Evolutionary conservation across 179 eudicot species (phyloP).

Genomic region (Actinidia arguta): DNA sequence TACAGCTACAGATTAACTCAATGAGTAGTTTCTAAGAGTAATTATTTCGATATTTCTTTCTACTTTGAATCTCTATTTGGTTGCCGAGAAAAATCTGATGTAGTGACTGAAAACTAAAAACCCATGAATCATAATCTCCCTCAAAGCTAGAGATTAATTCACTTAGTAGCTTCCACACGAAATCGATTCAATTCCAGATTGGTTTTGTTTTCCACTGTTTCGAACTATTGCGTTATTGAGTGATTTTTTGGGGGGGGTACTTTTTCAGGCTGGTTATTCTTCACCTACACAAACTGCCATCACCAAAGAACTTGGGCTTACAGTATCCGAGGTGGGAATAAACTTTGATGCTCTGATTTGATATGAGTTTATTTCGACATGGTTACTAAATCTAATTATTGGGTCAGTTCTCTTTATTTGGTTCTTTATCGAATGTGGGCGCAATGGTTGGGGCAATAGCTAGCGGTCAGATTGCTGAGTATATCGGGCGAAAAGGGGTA

Average conservation of each 20-base stretch:
- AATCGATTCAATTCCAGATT: background rate
- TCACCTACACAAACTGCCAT: constrained; percentile 91
- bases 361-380: constrained; percentile 4
- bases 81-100: constrained; percentile 8
- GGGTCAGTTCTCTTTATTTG: constrained; percentile 83
- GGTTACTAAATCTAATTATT: constrained; percentile 21
- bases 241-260: background rate
- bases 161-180: background rate
- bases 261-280: constrained; percentile 73
- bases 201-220: background rate
- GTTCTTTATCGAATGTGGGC: constrained; percentile 93
- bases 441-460: constrained; percentile 99
- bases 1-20: background rate
- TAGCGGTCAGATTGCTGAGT: constrained; percentile 96
- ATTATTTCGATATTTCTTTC: too few species aligned
- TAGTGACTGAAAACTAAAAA: too few species aligned
- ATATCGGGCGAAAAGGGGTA: constrained; percentile 99
- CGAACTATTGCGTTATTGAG: background rate
- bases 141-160: constrained; percentile 1
- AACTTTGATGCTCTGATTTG: constrained; percentile 14
- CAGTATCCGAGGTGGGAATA: constrained; percentile 82
- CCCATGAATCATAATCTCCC: background rate
- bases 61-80: background rate
- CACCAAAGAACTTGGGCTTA: constrained; percentile 62
- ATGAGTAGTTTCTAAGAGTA: too few species aligned